Percentiles rank a stretch among this genome's conserved stretches.
Evolutionary conservation across 352 stramenopile species (phyloP).

Genomic region (Pythium rhizo-oryzae): DNA sequence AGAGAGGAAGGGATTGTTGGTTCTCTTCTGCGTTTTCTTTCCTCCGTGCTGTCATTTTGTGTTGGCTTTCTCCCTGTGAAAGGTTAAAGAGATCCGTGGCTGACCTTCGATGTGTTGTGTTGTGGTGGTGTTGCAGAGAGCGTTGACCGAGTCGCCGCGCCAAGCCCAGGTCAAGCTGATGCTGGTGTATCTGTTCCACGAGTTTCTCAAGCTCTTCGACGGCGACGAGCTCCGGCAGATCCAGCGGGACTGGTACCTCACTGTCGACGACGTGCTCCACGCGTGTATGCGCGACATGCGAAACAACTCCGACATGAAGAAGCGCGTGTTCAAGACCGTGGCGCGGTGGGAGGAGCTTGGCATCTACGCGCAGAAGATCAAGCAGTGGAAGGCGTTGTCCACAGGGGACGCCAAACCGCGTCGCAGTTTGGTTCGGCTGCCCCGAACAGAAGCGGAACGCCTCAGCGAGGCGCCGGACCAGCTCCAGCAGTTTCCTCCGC

Average conservation of each 20-base stretch:
- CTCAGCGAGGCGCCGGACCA: slow-evolving; percentile 70
- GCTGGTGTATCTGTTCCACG: slow-evolving; percentile 87
- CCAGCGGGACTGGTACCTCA: slow-evolving; percentile 82
- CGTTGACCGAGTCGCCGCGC: slow-evolving; percentile 51
- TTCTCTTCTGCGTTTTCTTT: neutral
- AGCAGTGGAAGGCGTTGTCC: slow-evolving; percentile 75
- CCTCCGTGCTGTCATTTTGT: neutral
- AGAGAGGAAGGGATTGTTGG: slow-evolving; percentile 1
- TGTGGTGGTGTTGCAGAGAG: slow-evolving; percentile 40
- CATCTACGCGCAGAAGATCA: slow-evolving; percentile 77
- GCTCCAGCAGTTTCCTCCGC: slow-evolving; percentile 75
- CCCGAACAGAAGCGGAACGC: slow-evolving; percentile 65
- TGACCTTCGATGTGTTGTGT: slow-evolving; percentile 7
- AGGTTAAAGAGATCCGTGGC: neutral
- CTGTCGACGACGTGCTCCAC: slow-evolving; percentile 77
- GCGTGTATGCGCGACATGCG: slow-evolving; percentile 71
- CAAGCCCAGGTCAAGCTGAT: slow-evolving; percentile 85
- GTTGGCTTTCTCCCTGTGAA: neutral
- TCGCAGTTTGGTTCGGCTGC: slow-evolving; percentile 49
- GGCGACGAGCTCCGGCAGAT: slow-evolving; percentile 55
- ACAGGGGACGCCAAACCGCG: slow-evolving; percentile 72
- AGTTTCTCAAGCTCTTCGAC: slow-evolving; percentile 86
- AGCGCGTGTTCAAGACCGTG: slow-evolving; percentile 84
- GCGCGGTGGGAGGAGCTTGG: slow-evolving; percentile 86
- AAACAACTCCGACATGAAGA: slow-evolving; percentile 64